Evolutionary conservation across 331 rosid genomes (phyloP).

Genomic region (Quercus tomentella): DNA sequence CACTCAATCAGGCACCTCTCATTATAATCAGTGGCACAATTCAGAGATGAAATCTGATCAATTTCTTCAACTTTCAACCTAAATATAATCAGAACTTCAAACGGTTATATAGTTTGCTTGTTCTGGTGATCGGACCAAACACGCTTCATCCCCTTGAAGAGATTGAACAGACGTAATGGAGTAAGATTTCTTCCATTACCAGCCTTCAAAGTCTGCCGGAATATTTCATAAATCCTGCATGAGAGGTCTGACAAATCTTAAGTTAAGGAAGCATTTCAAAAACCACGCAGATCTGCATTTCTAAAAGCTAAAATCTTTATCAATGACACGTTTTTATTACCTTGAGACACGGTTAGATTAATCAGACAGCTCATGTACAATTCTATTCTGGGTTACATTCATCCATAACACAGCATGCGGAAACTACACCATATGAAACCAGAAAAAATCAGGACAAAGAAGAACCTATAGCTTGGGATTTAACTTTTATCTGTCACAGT

Average conservation of each 20-base stretch:
- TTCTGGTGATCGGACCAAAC: slow-evolving; percentile 37
- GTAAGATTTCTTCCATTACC: not conserved
- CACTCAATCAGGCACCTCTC: not conserved
- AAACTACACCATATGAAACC: not conserved
- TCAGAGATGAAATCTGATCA: not conserved
- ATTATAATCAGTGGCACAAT: not conserved
- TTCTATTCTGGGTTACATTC: not conserved
- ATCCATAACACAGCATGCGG: not conserved
- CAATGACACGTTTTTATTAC: not conserved
- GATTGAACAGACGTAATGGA: slow-evolving; percentile 11
- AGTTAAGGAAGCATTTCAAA: not conserved
- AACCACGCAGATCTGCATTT: not conserved
- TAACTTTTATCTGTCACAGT: not conserved
- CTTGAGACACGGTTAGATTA: not conserved
- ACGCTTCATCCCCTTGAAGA: slow-evolving; percentile 40
- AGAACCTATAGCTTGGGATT: not conserved
- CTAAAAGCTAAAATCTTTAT: not conserved
- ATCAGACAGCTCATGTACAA: not conserved
- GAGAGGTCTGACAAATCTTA: not conserved
- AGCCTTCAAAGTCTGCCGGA: not conserved
- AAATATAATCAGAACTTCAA: not conserved
- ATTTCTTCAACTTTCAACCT: not conserved
- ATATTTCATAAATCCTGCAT: not conserved
- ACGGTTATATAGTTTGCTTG: not conserved
- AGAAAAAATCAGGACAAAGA: too few species aligned